Evolutionary conservation across 2,329 filamentous ascomycete species (phyloP).

Genomic region (Verticillium isaacii): DNA sequence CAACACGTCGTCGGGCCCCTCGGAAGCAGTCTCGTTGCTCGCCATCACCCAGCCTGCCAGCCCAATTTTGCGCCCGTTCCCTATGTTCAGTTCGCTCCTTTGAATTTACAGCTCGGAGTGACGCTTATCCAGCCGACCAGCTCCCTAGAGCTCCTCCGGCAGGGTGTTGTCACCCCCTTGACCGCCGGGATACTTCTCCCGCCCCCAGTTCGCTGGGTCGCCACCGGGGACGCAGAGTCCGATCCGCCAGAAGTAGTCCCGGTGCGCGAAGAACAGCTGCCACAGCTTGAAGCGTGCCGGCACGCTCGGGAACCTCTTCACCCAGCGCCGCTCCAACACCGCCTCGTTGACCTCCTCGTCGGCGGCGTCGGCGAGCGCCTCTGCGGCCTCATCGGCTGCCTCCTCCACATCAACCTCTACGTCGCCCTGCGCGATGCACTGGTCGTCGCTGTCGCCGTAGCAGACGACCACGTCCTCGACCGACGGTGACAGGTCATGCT

Average conservation of each 20-base stretch:
- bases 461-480: slow-evolving; percentile 68
- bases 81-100: slow-evolving; percentile 4
- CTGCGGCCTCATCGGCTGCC: slow-evolving; percentile 14
- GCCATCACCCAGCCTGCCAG: not conserved
- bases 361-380: slow-evolving; percentile 2
- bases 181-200: slow-evolving; percentile 29
- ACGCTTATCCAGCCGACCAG: slow-evolving; percentile 15
- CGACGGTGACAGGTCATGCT: slow-evolving; percentile 62
- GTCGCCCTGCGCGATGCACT: slow-evolving; percentile 64
- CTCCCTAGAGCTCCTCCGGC: slow-evolving; percentile 7
- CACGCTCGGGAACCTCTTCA: slow-evolving; percentile 32
- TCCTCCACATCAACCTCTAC: slow-evolving; percentile 24
- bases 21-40: not conserved
- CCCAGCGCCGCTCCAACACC: slow-evolving; percentile 23
- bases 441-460: slow-evolving; percentile 62
- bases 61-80: not conserved
- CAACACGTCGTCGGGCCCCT: not conserved
- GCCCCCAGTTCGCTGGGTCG: slow-evolving; percentile 63
- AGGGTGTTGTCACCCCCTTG: slow-evolving; percentile 6
- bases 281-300: slow-evolving; percentile 68
- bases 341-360: not conserved
- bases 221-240: slow-evolving; percentile 84
- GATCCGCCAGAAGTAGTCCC: slow-evolving; percentile 94
- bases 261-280: slow-evolving; percentile 87
- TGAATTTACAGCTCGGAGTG: slow-evolving; percentile 11